Conservation (phyloP, 495 filamentous ascomycete genomes). For the Pyrenopolyporus hunteri region DNA sequence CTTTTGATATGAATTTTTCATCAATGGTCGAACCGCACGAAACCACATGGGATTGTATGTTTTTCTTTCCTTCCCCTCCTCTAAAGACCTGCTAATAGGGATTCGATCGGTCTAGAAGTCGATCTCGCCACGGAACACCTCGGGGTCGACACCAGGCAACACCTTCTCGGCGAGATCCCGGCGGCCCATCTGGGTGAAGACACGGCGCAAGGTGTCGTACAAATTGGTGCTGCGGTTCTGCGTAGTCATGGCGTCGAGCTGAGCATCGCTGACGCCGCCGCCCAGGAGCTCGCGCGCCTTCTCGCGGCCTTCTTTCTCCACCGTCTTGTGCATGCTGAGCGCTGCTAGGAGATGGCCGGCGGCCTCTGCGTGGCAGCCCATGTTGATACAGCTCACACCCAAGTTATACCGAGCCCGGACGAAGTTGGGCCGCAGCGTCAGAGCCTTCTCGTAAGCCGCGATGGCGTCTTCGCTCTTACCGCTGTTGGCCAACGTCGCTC, state of each 20-base stretch:
- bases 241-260: constrained; percentile 78
- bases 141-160: constrained; percentile 86
- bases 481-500: constrained; percentile 93
- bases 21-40: no score
- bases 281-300: constrained; percentile 82
- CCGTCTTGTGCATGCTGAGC: constrained; percentile 93
- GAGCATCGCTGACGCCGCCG: constrained; percentile 64
- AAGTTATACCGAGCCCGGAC: constrained; percentile 97
- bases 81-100: no score
- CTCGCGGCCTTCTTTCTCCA: constrained; percentile 83
- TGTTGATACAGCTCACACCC: constrained; percentile 96
- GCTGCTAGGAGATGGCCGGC: constrained; percentile 94
- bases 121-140: constrained; percentile 74
- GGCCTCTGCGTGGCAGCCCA: constrained; percentile 90
- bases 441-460: constrained; percentile 90
- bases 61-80: no score
- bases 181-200: constrained; percentile 92
- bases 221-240: constrained; percentile 97
- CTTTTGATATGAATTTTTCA: no score
- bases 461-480: constrained; percentile 94
- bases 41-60: no score
- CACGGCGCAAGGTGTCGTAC: constrained; percentile 88
- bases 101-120: no score
- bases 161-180: constrained; percentile 88
- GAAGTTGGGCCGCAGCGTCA: constrained; percentile 90